A percentile compares a stretch with the other conserved stretches of the same genome.
Conservation (phyloP, 495 filamentous ascomycete genomes). For the Echria macrotheca region DNA sequence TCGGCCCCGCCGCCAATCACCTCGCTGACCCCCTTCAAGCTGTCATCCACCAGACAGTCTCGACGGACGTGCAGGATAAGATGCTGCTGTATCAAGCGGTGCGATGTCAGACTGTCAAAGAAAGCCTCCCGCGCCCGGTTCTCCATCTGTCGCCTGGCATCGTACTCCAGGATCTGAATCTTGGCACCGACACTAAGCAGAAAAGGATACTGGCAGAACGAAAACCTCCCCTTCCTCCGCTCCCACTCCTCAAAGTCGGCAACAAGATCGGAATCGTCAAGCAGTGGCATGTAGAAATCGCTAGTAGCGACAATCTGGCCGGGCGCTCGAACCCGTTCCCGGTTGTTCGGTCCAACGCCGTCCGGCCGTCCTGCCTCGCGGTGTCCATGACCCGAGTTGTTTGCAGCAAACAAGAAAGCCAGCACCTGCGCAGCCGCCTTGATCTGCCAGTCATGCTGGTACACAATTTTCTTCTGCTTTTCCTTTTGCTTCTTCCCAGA, state of each 20-base stretch:
- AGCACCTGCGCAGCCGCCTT: slow-evolving; percentile 76
- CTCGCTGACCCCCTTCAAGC: slow-evolving; percentile 79
- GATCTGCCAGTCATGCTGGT: slow-evolving; percentile 89
- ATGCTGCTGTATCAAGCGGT: slow-evolving; percentile 71
- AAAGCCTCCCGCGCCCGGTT: slow-evolving; percentile 86
- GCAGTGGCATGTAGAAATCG: slow-evolving; percentile 79
- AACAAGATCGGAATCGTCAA: slow-evolving; percentile 82
- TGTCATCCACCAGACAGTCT: slow-evolving; percentile 90
- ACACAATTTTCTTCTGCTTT: slow-evolving; percentile 53
- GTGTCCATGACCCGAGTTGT: slow-evolving; percentile 49
- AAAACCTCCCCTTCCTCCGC: slow-evolving; percentile 64
- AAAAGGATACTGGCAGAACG: slow-evolving; percentile 93
- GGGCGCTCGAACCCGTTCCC: slow-evolving; percentile 28
- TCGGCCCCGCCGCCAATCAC: slow-evolving; percentile 76
- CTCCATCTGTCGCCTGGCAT: slow-evolving; percentile 88
- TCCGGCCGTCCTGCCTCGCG: slow-evolving; percentile 9
- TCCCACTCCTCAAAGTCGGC: slow-evolving; percentile 91
- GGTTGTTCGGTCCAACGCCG: slow-evolving; percentile 3
- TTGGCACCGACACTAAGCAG: slow-evolving; percentile 91
- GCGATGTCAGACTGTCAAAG: slow-evolving; percentile 77
- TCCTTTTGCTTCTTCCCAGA: slow-evolving; percentile 43
- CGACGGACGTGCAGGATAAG: slow-evolving; percentile 73
- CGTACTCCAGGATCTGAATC: slow-evolving; percentile 86
- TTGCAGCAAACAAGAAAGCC: slow-evolving; percentile 78
- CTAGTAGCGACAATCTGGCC: slow-evolving; percentile 57